Conservation (phyloP, 2,329 filamentous ascomycete genomes). For the Beauveria medogensis region DNA sequence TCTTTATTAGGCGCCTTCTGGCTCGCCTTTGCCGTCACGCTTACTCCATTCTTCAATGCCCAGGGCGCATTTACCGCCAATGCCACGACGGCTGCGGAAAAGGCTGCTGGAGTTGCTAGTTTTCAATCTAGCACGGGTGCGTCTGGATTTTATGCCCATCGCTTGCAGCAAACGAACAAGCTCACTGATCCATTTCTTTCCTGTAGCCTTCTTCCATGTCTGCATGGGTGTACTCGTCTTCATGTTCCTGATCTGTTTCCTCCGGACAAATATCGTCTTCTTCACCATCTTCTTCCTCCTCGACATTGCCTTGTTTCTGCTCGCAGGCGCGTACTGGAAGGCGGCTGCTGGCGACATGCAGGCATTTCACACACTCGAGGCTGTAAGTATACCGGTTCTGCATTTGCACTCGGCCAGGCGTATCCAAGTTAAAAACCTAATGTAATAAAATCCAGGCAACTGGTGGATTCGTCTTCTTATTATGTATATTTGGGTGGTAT, state of each 20-base stretch:
- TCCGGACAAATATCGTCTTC: slow-evolving; percentile 61
- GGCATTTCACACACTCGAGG: not conserved
- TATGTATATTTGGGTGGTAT: slow-evolving; percentile 9
- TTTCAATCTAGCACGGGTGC: slow-evolving; percentile 44
- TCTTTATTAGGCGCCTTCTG: not conserved
- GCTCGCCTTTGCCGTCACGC: slow-evolving; percentile 4
- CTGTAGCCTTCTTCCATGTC: slow-evolving; percentile 47
- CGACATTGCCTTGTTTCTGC: slow-evolving; percentile 43
- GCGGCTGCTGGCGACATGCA: not conserved
- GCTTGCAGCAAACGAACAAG: not conserved
- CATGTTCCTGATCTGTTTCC: slow-evolving; percentile 55
- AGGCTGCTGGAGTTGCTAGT: slow-evolving; percentile 16
- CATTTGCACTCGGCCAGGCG: not conserved
- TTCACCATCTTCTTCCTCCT: slow-evolving; percentile 56
- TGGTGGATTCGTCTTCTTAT: slow-evolving; percentile 2
- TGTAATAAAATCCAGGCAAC: not conserved
- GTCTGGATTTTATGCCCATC: slow-evolving; percentile 5
- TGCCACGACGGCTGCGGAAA: slow-evolving; percentile 8
- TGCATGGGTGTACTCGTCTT: slow-evolving; percentile 54
- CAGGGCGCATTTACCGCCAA: slow-evolving; percentile 1
- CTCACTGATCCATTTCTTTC: not conserved
- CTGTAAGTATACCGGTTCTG: not conserved
- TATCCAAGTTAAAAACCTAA: not conserved
- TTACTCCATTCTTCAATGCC: slow-evolving; percentile 3
- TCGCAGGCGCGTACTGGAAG: slow-evolving; percentile 49